A percentile compares a stretch with the other conserved stretches of the same genome.
phyloP scores from a whole-genome alignment of 106 monocot species.

The Phalaenopsis aphrodite region DNA sequence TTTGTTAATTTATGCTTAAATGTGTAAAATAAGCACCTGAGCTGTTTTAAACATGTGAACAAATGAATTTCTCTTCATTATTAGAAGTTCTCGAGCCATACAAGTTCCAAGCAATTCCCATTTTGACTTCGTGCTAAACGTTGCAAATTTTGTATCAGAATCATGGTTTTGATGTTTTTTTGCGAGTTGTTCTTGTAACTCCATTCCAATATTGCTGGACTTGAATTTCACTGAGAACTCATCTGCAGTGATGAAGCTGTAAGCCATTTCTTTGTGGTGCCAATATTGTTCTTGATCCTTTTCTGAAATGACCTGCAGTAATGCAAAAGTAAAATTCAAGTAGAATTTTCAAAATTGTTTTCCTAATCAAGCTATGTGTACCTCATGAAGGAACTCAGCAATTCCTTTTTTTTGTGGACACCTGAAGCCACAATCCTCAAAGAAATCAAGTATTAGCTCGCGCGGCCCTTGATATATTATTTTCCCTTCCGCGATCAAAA shows the following conservation, averaged over 20 bases:
- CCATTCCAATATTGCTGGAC: neutral
- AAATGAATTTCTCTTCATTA: slow-evolving; percentile 13
- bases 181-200: too few relatives aligned
- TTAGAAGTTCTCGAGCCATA: slow-evolving; percentile 16
- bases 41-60: slow-evolving; percentile 6
- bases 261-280: slow-evolving; percentile 7
- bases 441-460: slow-evolving; percentile 9
- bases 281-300: slow-evolving; percentile 26
- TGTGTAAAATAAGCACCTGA: slow-evolving; percentile 1
- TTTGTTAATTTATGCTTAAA: neutral
- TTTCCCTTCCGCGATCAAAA: slow-evolving; percentile 14
- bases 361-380: neutral
- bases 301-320: neutral
- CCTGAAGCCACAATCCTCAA: slow-evolving; percentile 20
- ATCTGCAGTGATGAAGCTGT: slow-evolving; percentile 3
- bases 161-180: too few relatives aligned
- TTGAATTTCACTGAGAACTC: slow-evolving; percentile 4
- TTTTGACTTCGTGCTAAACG: slow-evolving; percentile 8
- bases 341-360: neutral
- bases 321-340: neutral
- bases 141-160: neutral
- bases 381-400: slow-evolving; percentile 23
- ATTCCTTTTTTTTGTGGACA: slow-evolving; percentile 18
- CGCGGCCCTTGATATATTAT: slow-evolving; percentile 20
- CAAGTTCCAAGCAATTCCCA: slow-evolving; percentile 20